Base-by-base conservation (phyloP, 345 rosid genomes). In the Syzygium jambos region DNA sequence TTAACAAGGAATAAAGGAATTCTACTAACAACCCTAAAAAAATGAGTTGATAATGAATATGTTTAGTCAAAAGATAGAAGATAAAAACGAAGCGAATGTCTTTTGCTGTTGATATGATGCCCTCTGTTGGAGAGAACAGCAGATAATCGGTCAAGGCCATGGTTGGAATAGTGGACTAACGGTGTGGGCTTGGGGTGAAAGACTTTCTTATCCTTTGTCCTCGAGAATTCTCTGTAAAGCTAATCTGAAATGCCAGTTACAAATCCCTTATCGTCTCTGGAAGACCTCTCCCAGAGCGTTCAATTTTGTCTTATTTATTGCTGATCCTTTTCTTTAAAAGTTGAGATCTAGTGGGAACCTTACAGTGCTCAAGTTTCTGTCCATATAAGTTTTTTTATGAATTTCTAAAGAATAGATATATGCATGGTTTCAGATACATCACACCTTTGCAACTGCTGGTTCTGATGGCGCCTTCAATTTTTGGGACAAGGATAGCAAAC, bases 401-500 rank as follows among this genome's bases (percentile, higher is more conserved):
- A 54, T 52, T 54, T 84, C 38, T 51, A 17, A 30, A 84, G 49
- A 52, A 38, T 43, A 41, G 49, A 85, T 52, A 68, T 19, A 25
- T 30, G 49, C 43, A 38, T 30, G 90, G 68, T 84, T 91, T 73
- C 91, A 98, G 99, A 90, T 95, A 86, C 96, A 95, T 90, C 99
- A 96, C 88, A 98, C 99, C 34, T 96, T 98, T 93, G 98, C 99
- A 54, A 98, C 99, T 53, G 97, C 99, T 55, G 98, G 99, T 51
- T 98, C 99, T 25, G 99, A 98, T 90, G 99, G 99, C 55, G 95
- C 98, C 84, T 96, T 98, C 91, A 95, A 95, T 88, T 98, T 98
- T 89, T 98, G 99, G 99, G 99, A 98, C 92, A 98, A 98, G 93
- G 99, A 98, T 89, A 98, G 99, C 87, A 98, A 98, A 90, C 99